Evolutionary conservation across 345 rosid species (phyloP).

Genomic region (Pistacia integerrima): DNA sequence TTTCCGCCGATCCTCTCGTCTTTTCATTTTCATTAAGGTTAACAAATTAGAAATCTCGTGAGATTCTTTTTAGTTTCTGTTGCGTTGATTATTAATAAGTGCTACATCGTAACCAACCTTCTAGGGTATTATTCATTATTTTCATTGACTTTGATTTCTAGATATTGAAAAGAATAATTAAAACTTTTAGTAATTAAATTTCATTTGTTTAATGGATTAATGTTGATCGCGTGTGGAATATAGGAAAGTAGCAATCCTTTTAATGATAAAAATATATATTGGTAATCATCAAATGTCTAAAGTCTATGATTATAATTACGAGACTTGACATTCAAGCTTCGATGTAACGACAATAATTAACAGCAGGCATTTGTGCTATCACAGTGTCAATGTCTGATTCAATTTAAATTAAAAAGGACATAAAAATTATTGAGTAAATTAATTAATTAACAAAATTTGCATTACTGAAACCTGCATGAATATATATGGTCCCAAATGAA

Average conservation of each 20-base stretch:
- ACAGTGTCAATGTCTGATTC: constrained; percentile 4
- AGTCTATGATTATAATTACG: not conserved
- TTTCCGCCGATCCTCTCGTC: constrained; percentile 1
- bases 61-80: too few species aligned
- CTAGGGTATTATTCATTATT: not conserved
- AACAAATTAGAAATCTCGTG: too few species aligned
- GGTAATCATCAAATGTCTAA: not conserved
- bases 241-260: not conserved
- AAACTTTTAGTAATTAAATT: not conserved
- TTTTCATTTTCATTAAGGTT: not conserved
- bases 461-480: too few species aligned
- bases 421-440: too few species aligned
- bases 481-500: not conserved
- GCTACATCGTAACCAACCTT: not conserved
- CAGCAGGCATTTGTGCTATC: not conserved
- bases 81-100: too few species aligned
- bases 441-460: too few species aligned
- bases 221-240: not conserved
- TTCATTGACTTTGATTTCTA: not conserved
- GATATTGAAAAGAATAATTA: not conserved
- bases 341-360: too few species aligned
- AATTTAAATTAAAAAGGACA: not conserved
- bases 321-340: too few species aligned
- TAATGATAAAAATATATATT: not conserved
- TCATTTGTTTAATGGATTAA: not conserved